Percentiles rank a stretch among this genome's conserved stretches.
These are phyloP conservation scores for Alternaria sp. DNA, from an alignment of 2,329 filamentous ascomycete genomes.

Conservation along the genomic window DNA sequence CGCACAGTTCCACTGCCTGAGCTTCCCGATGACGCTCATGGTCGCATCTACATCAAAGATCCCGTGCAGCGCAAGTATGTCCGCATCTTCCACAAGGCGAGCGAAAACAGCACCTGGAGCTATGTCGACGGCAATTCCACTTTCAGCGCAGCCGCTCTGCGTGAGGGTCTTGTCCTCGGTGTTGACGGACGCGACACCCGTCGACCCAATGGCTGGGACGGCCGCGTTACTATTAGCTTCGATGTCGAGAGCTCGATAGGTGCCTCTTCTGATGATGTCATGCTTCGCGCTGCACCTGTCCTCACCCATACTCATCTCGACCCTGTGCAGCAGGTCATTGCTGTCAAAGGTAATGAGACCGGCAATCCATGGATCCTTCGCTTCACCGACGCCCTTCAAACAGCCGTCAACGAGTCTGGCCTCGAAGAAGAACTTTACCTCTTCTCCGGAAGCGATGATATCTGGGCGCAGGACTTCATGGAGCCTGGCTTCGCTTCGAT, in stretches of 20 bases:
- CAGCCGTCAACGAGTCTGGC: constrained; percentile 11
- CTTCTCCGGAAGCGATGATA: constrained; percentile 35
- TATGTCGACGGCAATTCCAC: constrained; percentile 11
- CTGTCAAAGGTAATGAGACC: constrained; percentile 15
- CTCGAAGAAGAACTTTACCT: constrained; percentile 19
- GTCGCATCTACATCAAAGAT: constrained; percentile 3
- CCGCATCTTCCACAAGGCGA: constrained; percentile 7
- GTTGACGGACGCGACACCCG: constrained; percentile 46
- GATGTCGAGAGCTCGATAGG: constrained; percentile 29
- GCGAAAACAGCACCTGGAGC: neutral
- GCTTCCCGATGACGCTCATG: neutral
- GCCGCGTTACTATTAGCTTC: constrained; percentile 27
- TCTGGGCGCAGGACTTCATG: constrained; percentile 52
- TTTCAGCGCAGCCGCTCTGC: constrained; percentile 39
- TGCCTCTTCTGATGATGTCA: constrained; percentile 33
- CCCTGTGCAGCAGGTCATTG: constrained; percentile 33
- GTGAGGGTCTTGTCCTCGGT: constrained; percentile 43
- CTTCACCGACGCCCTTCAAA: constrained; percentile 27
- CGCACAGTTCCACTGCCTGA: constrained; percentile 33
- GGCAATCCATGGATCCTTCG: neutral
- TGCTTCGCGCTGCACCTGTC: constrained; percentile 34
- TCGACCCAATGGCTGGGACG: constrained; percentile 16
- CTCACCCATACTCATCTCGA: constrained; percentile 48
- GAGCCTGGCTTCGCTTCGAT: constrained; percentile 51
- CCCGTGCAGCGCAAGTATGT: constrained; percentile 6